Conservation (phyloP, 2,329 filamentous ascomycete species). For the Exophiala sideris region DNA sequence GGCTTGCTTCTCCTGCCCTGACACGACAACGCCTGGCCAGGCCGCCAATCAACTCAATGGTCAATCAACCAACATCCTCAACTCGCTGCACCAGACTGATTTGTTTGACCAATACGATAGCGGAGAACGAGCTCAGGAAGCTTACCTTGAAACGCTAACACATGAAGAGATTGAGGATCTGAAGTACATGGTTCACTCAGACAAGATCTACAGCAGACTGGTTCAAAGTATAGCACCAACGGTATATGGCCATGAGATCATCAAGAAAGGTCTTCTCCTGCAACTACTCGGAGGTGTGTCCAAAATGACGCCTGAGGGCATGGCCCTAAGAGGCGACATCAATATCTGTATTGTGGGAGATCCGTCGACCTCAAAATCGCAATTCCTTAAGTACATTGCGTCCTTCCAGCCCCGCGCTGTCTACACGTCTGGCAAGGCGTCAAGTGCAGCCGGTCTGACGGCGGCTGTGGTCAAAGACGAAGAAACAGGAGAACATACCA, state of each 20-base stretch:
- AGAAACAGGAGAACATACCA: constrained; percentile 97
- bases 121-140: constrained; percentile 82
- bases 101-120: constrained; percentile 65
- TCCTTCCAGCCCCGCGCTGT: constrained; percentile 94
- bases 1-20: constrained; percentile 61
- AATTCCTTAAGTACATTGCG: constrained; percentile 90
- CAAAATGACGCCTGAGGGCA: constrained; percentile 88
- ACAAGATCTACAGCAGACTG: constrained; percentile 89
- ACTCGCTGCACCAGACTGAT: constrained; percentile 71
- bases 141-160: constrained; percentile 81
- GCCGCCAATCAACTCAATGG: constrained; percentile 65
- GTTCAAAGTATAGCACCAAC: constrained; percentile 94
- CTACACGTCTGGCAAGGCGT: constrained; percentile 96
- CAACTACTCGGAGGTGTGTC: constrained; percentile 95
- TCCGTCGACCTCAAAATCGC: constrained; percentile 93
- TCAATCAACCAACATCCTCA: constrained; percentile 79
- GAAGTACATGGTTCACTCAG: constrained; percentile 87
- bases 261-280: constrained; percentile 92
- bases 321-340: constrained; percentile 94
- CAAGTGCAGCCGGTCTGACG: constrained; percentile 93
- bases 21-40: constrained; percentile 76
- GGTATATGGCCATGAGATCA: constrained; percentile 94
- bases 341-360: constrained; percentile 99
- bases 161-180: constrained; percentile 86
- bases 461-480: constrained; percentile 97